These are phyloP conservation scores for Aphelidium insulamus DNA, from an alignment of 371 early-diverging fungal genomes.

Conservation along the genomic window DNA sequence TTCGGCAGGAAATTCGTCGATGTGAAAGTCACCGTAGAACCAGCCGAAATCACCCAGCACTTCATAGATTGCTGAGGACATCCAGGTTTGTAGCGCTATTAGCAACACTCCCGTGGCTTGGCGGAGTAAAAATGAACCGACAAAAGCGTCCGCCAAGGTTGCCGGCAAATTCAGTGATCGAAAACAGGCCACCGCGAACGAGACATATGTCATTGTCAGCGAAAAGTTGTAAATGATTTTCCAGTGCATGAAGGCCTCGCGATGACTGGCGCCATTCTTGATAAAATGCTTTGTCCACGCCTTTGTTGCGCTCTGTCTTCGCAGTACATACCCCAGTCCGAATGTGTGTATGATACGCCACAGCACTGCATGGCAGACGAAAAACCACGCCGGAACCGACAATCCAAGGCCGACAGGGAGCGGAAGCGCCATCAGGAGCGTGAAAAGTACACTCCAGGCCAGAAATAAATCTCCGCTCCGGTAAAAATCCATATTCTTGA, in stretches of 20 bases:
- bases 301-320: slow-evolving; percentile 47
- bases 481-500: slow-evolving; percentile 70
- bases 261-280: slow-evolving; percentile 57
- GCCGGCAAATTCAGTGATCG: not conserved
- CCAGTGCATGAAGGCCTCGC: slow-evolving; percentile 82
- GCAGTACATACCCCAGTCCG: slow-evolving; percentile 48
- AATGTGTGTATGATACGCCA: slow-evolving; percentile 72
- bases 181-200: slow-evolving; percentile 46
- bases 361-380: slow-evolving; percentile 42
- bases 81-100: slow-evolving; percentile 64
- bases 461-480: slow-evolving; percentile 59
- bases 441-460: slow-evolving; percentile 43
- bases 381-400: slow-evolving; percentile 6
- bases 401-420: slow-evolving; percentile 14
- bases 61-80: slow-evolving; percentile 56
- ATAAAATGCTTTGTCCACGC: slow-evolving; percentile 77
- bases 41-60: slow-evolving; percentile 78
- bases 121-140: slow-evolving; percentile 2
- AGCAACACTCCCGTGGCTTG: no score
- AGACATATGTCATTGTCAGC: slow-evolving; percentile 58
- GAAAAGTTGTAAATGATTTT: slow-evolving; percentile 80
- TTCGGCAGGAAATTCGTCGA: slow-evolving; percentile 33
- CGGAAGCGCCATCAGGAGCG: slow-evolving; percentile 36
- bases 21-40: slow-evolving; percentile 70
- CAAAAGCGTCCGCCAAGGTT: slow-evolving; percentile 4